Percentiles rank a stretch among this genome's conserved stretches.
These are phyloP conservation scores for Avicennia marina DNA, from an alignment of 257 asterid species.

Conservation along the genomic window DNA sequence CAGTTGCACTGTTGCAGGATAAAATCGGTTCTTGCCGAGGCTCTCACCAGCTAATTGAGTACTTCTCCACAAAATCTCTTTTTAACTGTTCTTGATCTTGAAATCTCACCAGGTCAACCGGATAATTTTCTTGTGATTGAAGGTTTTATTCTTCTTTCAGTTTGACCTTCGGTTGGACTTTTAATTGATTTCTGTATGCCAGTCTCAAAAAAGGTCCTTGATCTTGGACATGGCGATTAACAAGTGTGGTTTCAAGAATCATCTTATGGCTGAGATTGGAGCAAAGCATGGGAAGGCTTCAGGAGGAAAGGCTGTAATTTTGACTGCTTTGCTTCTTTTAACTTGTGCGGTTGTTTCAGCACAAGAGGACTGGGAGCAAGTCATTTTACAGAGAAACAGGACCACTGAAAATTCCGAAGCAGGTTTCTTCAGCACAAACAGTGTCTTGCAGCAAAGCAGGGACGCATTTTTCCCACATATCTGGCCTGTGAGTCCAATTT, in stretches of 20 bases:
- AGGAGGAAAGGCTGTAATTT: conserved; percentile 18
- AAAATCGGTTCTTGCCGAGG: no score
- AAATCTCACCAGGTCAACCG: conserved; percentile 16
- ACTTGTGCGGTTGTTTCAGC: conserved; percentile 36
- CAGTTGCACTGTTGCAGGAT: no score
- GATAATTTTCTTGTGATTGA: not conserved
- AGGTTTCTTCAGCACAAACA: conserved; percentile 21
- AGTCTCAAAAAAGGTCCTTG: no score
- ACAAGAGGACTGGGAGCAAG: conserved; percentile 23
- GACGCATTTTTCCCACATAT: conserved; percentile 27
- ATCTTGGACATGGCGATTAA: conserved; percentile 17
- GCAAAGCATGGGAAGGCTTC: conserved; percentile 22
- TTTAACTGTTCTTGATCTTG: no score
- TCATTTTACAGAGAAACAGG: conserved; percentile 25
- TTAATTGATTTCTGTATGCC: conserved; percentile 4
- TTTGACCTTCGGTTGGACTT: conserved; percentile 15
- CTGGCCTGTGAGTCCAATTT: conserved; percentile 51
- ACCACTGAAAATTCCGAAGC: conserved; percentile 17
- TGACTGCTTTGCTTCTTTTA: conserved; percentile 27
- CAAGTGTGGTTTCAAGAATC: conserved; percentile 14
- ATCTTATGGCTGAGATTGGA: conserved; percentile 42
- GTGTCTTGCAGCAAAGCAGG: conserved; percentile 19
- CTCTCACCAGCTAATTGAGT: no score
- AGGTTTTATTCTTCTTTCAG: conserved; percentile 11
- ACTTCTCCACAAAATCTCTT: no score